These are phyloP conservation scores for Hordeum pubiflorum DNA, from an alignment of 202 grass and related monocot genomes.

Conservation along the genomic window DNA sequence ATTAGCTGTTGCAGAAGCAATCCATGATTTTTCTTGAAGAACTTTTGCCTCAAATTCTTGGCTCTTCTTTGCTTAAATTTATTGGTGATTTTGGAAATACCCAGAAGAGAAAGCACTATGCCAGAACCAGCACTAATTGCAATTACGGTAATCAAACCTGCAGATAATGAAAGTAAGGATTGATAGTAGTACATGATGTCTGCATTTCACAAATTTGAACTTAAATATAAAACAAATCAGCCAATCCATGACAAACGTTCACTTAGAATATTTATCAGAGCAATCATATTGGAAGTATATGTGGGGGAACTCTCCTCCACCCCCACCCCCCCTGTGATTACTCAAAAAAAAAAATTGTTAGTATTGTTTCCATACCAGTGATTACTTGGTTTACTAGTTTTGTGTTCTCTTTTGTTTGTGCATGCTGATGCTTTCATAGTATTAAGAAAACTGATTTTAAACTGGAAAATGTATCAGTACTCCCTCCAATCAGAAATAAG, in stretches of 20 bases:
- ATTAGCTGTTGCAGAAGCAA: constrained; percentile 47
- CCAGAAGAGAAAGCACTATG: constrained; percentile 12
- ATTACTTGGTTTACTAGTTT: too few relatives aligned
- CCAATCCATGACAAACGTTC: too few relatives aligned
- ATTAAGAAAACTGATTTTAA: too few relatives aligned
- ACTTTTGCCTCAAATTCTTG: not conserved
- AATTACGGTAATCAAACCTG: constrained; percentile 38
- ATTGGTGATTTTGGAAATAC: not conserved
- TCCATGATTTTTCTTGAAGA: constrained; percentile 56
- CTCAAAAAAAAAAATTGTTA: too few relatives aligned
- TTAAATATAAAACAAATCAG: too few relatives aligned
- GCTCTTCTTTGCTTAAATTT: constrained; percentile 24
- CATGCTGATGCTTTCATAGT: too few relatives aligned
- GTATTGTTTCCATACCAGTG: too few relatives aligned
- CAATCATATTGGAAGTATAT: not conserved
- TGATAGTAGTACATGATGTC: not conserved
- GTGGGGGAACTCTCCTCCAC: too few relatives aligned
- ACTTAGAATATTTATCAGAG: not conserved
- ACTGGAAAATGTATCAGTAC: too few relatives aligned
- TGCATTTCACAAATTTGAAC: not conserved
- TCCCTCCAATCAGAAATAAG: too few relatives aligned
- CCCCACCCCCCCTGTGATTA: too few relatives aligned
- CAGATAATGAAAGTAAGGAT: not conserved
- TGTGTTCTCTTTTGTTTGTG: too few relatives aligned
- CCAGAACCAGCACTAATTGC: constrained; percentile 35